Base-by-base conservation (phyloP, 192 early-diverging fungal genomes). In the Haplosporangium gracile region DNA sequence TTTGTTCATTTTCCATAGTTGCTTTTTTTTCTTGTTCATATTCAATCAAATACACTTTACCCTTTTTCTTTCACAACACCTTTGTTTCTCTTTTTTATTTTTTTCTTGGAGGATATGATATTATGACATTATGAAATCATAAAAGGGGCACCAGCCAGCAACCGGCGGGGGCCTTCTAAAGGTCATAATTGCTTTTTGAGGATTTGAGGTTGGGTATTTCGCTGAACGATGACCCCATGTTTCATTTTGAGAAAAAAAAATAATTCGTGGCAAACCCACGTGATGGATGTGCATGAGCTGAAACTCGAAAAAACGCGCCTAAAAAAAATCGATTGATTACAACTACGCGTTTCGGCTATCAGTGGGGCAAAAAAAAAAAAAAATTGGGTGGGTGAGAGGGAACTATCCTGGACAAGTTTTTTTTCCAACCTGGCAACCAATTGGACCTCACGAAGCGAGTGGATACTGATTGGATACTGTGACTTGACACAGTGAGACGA, bases 11-110 rank as follows among this genome's bases (percentile, higher is more conserved):
- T 42, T 42, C 36, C 70, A 43, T 71, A 71, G 60, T 65, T 65
- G 60, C 60, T 65, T 65, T 11, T 39, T 71, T 71, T 42, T 71
- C 70, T 71, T 38, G 36, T 71, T 71, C 38, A 71, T 71, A 42
- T 42, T 42, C 49, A 38, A 71, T 70, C 39, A 38, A 71, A 65
- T 65, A 65, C 60, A 40, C 36, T 70, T 39, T 40, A 70, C 68
- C 38, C 38, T 69, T 4, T 70, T 40, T 68, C 32, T 42, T 26
- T 24, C 40, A 40, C 24, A n/a, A 24, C 36, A 70, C 7, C 34
- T 22, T 10, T 20, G 32, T 24, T 4, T 40, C 20, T n/a, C 38
- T 11, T 2, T 42, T 40, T 60, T 5, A n/a, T n/a, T 2, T 20
- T 7, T 24, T 7, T 18, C 20, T 24, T 24, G 22, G 51, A 60